Evolutionary conservation across 2,329 filamentous ascomycete genomes (phyloP).

Genomic region (Beauveria caledonica): DNA sequence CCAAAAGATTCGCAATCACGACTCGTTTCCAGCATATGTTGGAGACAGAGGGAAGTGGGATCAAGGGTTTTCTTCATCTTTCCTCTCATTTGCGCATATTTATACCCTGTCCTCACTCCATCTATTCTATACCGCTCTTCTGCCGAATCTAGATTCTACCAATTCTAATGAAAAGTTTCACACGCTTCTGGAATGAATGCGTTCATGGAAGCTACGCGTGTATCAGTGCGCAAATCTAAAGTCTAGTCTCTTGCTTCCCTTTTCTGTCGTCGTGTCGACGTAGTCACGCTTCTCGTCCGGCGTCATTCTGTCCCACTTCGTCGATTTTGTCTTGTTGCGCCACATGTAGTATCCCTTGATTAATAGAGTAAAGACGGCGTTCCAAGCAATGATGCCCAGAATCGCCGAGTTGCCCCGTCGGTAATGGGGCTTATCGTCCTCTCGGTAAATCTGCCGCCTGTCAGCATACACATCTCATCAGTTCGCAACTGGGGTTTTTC

Average conservation of each 20-base stretch:
- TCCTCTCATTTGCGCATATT: too few relatives aligned
- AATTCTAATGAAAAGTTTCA: neutral
- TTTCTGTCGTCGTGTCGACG: conserved; percentile 26
- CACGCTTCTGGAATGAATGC: neutral
- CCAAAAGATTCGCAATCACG: too few relatives aligned
- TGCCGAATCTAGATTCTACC: too few relatives aligned
- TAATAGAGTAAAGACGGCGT: conserved; percentile 22
- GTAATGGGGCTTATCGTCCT: conserved; percentile 19
- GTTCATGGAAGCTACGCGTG: neutral
- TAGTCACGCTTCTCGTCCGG: conserved; percentile 25
- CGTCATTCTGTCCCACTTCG: conserved; percentile 36
- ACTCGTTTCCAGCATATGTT: too few relatives aligned
- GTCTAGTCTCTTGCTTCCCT: conserved; percentile 32
- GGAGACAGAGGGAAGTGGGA: too few relatives aligned
- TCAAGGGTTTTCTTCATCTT: too few relatives aligned
- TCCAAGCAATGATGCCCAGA: conserved; percentile 36
- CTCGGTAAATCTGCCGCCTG: conserved; percentile 24
- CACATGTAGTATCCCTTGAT: conserved; percentile 26
- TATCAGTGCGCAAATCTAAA: conserved; percentile 28
- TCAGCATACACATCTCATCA: neutral
- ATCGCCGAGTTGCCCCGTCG: conserved; percentile 43
- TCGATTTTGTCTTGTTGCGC: conserved; percentile 28
- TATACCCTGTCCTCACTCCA: too few relatives aligned
- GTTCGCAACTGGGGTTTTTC: neutral
- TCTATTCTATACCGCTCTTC: too few relatives aligned